phyloP scores from a whole-genome alignment of 2,329 filamentous ascomycete species.

The Hortaea sp. region DNA sequence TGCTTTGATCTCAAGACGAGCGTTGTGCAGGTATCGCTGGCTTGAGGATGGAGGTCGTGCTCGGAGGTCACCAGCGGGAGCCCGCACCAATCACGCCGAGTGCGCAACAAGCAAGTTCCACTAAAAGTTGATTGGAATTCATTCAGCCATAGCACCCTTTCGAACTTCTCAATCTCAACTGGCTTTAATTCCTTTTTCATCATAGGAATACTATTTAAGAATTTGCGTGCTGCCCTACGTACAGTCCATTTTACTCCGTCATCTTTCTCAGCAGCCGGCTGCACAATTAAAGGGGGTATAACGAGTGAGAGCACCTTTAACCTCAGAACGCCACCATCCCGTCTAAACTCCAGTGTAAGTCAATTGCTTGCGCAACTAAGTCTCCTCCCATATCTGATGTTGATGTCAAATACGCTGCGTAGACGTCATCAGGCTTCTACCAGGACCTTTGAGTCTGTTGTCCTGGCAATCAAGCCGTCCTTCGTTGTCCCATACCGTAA shows the following conservation, averaged over 20 bases:
- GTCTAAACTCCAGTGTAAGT: background rate
- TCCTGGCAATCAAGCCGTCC: background rate
- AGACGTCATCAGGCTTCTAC: background rate
- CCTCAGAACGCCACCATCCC: background rate
- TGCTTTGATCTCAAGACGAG: background rate
- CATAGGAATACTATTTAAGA: too few species aligned
- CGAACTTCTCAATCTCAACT: too few species aligned
- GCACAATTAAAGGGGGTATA: slow-evolving; percentile 9
- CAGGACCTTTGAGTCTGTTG: too few species aligned
- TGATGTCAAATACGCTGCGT: background rate
- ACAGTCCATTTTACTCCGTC: too few species aligned
- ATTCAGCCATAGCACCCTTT: too few species aligned
- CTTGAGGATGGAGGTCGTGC: too few species aligned
- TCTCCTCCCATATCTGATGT: background rate
- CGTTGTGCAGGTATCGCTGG: background rate
- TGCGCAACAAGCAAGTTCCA: too few species aligned
- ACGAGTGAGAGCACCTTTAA: slow-evolving; percentile 3
- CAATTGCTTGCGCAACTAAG: slow-evolving; percentile 1
- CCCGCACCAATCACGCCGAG: too few species aligned
- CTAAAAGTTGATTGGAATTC: too few species aligned
- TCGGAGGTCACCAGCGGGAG: too few species aligned
- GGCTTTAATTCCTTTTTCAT: too few species aligned
- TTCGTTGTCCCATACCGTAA: background rate
- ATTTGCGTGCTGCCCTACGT: too few species aligned
- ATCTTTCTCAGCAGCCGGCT: slow-evolving; percentile 6